Evolutionary conservation across 2,329 filamentous ascomycete genomes (phyloP), one percentile per base, ranked within the genome.

Genomic region (Nectriaceae sp.): DNA sequence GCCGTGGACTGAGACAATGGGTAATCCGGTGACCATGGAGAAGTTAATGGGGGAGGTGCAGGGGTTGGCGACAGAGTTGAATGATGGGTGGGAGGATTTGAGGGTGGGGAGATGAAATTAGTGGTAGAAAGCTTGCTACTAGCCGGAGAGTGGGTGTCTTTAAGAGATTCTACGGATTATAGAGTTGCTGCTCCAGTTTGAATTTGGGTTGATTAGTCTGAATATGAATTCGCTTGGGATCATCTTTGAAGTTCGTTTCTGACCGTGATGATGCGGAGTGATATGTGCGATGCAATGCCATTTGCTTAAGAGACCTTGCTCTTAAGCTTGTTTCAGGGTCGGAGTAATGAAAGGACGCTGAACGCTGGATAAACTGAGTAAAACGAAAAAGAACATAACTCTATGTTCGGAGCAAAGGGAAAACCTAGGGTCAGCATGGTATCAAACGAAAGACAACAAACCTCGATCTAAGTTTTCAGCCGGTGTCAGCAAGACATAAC

Each of bases 401-500:
- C 21, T 22, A 18, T 40, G 20, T 21, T 40, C 19, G 8, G 19
- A 10, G 19, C n/a, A 40, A 21, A 40, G 37, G 16, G 39, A 19
- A 19, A 29, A 26, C 19, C 50, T 57, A 51, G 35, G 8, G 50
- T 59, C 48, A 57, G 59, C 46, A 47, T 40, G 44, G 41, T 20
- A 43, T 20, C 16, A 33, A 18, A 55, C 31, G 21, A 22, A 31
- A 42, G 13, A 40, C 49, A 33, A 64, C 61, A 50, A 54, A 64
- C 62, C 60, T 62, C 49, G 41, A 11, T 47, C 50, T 57, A 56
- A 57, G 38, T 49, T 40, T 61, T 53, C 37, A 47, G 45, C 41
- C 24, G 35, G 56, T 63, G 63, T 66, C 64, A 66, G 64, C 62
- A 60, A 44, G 51, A 56, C 46, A 53, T 55, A 49, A 59, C 26